Evolutionary conservation across 2,329 filamentous ascomycete genomes (phyloP).

Genomic region (Stemphylium vesicarium): DNA sequence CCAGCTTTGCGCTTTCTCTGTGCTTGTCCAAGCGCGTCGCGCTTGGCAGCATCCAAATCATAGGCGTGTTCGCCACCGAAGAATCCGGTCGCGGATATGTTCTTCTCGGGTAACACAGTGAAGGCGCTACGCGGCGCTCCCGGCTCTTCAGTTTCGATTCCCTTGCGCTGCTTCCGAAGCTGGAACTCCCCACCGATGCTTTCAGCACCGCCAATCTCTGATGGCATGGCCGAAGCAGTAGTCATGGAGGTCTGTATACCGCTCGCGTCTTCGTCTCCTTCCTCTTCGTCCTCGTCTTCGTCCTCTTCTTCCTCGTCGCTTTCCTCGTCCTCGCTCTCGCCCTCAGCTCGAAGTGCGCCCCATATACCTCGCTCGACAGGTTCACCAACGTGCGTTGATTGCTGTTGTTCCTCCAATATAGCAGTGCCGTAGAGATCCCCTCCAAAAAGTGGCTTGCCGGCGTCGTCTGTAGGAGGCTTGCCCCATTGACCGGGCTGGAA

Average conservation of each 20-base stretch:
- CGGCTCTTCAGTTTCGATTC: slow-evolving; percentile 86
- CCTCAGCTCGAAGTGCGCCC: slow-evolving; percentile 86
- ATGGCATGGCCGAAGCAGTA: slow-evolving; percentile 78
- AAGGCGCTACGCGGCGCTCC: slow-evolving; percentile 76
- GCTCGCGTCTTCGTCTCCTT: slow-evolving; percentile 58
- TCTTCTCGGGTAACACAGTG: slow-evolving; percentile 86
- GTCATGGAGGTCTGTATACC: slow-evolving; percentile 76
- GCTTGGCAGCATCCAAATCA: slow-evolving; percentile 70
- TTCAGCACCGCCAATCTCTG: slow-evolving; percentile 77
- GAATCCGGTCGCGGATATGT: slow-evolving; percentile 86
- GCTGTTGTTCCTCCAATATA: slow-evolving; percentile 65
- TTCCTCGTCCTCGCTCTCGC: slow-evolving; percentile 72
- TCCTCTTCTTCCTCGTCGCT: slow-evolving; percentile 64
- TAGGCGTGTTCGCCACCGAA: slow-evolving; percentile 95
- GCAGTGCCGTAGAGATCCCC: slow-evolving; percentile 91
- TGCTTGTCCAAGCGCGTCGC: slow-evolving; percentile 77
- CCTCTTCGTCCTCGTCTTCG: slow-evolving; percentile 73
- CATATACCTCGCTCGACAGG: slow-evolving; percentile 86
- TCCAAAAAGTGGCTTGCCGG: slow-evolving; percentile 87
- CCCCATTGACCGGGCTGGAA: slow-evolving; percentile 96
- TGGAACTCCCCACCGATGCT: slow-evolving; percentile 87
- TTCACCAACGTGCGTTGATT: slow-evolving; percentile 65
- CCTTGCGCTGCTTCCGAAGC: slow-evolving; percentile 79
- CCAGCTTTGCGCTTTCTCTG: slow-evolving; percentile 88
- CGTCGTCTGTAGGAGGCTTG: slow-evolving; percentile 93